A percentile compares a stretch with the other conserved stretches of the same genome.
These are phyloP conservation scores for Lycium ferocissimum DNA, from an alignment of 257 asterid species.

Conservation along the genomic window DNA sequence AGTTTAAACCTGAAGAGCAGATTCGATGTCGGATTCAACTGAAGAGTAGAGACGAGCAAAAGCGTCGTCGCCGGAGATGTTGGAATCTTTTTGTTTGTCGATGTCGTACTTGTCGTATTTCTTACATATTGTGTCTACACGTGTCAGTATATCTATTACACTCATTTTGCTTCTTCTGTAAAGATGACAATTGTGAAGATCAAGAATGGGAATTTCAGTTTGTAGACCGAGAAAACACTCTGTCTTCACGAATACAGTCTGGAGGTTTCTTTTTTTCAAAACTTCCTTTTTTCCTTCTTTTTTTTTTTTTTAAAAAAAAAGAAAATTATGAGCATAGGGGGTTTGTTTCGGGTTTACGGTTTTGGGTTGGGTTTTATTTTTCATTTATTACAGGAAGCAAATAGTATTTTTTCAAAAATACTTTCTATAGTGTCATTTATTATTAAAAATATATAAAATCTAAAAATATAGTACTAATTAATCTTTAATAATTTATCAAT, in stretches of 20 bases:
- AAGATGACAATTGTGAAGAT: background rate
- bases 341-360: background rate
- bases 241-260: background rate
- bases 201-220: background rate
- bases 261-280: background rate
- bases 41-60: conserved; percentile 87
- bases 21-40: conserved; percentile 81
- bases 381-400: background rate
- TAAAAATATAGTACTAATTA: too few species aligned
- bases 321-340: background rate
- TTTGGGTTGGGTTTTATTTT: background rate
- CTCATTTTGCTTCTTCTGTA: conserved; percentile 56
- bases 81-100: conserved; percentile 70
- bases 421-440: background rate
- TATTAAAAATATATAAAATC: background rate
- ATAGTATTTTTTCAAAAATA: background rate
- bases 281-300: background rate
- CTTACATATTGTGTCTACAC: conserved; percentile 96
- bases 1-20: conserved; percentile 74
- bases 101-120: conserved; percentile 93
- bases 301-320: background rate
- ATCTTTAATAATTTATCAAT: too few species aligned
- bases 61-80: conserved; percentile 94
- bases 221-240: background rate
- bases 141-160: conserved; percentile 89